Conservation (phyloP, 768 basidiomycete species). For the Trametes cingulata region DNA sequence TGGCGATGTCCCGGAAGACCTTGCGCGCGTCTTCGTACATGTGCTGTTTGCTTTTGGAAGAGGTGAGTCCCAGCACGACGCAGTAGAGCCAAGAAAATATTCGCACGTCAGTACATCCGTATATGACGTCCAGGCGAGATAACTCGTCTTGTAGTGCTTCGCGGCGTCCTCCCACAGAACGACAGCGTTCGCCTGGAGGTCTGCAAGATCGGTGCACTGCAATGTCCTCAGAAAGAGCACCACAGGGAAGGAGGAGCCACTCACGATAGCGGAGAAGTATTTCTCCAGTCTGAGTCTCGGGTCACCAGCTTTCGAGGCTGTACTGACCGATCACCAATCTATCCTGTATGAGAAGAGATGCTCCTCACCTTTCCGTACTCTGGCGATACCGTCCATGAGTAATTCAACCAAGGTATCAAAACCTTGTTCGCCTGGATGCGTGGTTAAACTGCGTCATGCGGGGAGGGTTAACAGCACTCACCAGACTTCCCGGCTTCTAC, state of each 20-base stretch:
- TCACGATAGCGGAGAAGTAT: slow-evolving; percentile 72
- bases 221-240: background rate
- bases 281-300: slow-evolving; percentile 79
- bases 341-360: background rate
- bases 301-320: slow-evolving; percentile 72
- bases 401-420: slow-evolving; percentile 55
- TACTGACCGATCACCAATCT: slow-evolving; percentile 1
- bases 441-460: background rate
- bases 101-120: slow-evolving; percentile 74
- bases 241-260: slow-evolving; percentile 29
- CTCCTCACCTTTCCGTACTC: slow-evolving; percentile 58
- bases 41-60: slow-evolving; percentile 47
- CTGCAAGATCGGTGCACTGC: slow-evolving; percentile 49
- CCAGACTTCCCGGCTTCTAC: slow-evolving; percentile 49
- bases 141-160: slow-evolving; percentile 69
- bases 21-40: slow-evolving; percentile 61
- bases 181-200: slow-evolving; percentile 55
- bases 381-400: slow-evolving; percentile 62
- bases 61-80: background rate
- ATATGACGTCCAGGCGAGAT: slow-evolving; percentile 73
- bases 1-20: slow-evolving; percentile 64
- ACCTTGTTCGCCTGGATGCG: slow-evolving; percentile 44
- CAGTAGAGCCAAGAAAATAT: background rate
- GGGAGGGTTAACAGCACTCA: slow-evolving; percentile 19
- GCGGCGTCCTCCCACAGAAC: slow-evolving; percentile 65